Evolutionary conservation across 208 protist genomes (phyloP).

Genomic region (Trypanosoma platydactyli): DNA sequence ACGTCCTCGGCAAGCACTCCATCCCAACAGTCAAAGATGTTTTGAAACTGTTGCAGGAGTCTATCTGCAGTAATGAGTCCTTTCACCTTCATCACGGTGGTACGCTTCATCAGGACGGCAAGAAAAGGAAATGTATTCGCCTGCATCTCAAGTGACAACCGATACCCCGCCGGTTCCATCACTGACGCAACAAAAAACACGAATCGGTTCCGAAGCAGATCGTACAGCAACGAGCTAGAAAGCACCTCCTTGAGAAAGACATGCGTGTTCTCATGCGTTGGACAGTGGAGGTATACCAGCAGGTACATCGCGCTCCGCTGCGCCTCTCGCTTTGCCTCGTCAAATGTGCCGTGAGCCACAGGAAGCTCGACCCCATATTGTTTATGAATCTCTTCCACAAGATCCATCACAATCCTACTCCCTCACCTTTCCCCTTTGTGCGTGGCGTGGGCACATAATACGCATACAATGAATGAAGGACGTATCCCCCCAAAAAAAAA

Average conservation of each 20-base stretch:
- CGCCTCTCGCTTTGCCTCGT: conserved; percentile 55
- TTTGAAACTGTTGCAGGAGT: conserved; percentile 50
- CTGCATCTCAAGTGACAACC: conserved; percentile 48
- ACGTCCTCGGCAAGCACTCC: conserved; percentile 61
- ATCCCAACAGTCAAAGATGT: conserved; percentile 66
- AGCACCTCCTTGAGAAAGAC: conserved; percentile 65
- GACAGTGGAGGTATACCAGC: conserved; percentile 81
- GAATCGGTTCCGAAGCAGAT: conserved; percentile 42
- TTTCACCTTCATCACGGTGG: conserved; percentile 53
- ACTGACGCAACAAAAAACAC: conserved; percentile 70
- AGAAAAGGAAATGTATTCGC: conserved; percentile 67
- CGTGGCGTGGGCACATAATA: not conserved
- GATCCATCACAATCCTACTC: conserved; percentile 2
- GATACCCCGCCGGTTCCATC: conserved; percentile 38
- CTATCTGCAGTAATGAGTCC: conserved; percentile 46
- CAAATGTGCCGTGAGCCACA: conserved; percentile 57
- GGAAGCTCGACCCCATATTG: conserved; percentile 53
- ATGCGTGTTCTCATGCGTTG: conserved; percentile 65
- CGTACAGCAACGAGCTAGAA: conserved; percentile 38
- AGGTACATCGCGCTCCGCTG: conserved; percentile 49
- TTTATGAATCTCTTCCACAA: conserved; percentile 34
- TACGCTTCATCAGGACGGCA: conserved; percentile 53
- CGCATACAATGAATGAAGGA: not conserved
- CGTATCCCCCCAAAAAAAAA: conserved; percentile 6
- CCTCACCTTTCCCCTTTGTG: too few relatives aligned